Evolutionary conservation across 2,329 filamentous ascomycete genomes (phyloP).

Genomic region (Gyromitra esculenta): DNA sequence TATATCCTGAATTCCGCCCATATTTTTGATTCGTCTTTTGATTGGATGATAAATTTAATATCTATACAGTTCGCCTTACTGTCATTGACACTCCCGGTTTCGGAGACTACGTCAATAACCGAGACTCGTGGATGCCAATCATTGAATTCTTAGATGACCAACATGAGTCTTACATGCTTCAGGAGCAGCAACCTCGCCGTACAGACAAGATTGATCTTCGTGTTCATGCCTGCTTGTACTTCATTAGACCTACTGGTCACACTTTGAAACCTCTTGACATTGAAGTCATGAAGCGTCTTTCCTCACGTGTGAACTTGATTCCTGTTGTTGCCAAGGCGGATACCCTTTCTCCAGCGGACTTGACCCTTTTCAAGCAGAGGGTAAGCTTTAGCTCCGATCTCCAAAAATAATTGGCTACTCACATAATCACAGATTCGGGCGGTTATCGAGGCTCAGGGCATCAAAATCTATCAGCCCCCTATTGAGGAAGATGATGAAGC

Average conservation of each 20-base stretch:
- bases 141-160: slow-evolving; percentile 99
- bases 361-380: slow-evolving; percentile 93
- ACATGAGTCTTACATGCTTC: slow-evolving; percentile 99
- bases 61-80: slow-evolving; percentile 82
- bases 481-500: slow-evolving; percentile 98
- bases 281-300: slow-evolving; percentile 99
- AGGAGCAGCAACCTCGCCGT: slow-evolving; percentile 98
- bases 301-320: slow-evolving; percentile 97
- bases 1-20: slow-evolving; percentile 62
- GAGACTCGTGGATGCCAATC: slow-evolving; percentile 99
- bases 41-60: slow-evolving; percentile 21
- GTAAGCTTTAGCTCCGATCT: slow-evolving; percentile 66
- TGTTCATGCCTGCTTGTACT: slow-evolving; percentile 98
- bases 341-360: slow-evolving; percentile 89
- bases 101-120: slow-evolving; percentile 99
- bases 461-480: slow-evolving; percentile 99
- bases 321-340: slow-evolving; percentile 99
- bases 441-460: slow-evolving; percentile 97
- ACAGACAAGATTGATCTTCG: slow-evolving; percentile 99
- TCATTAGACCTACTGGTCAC: slow-evolving; percentile 98
- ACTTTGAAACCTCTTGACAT: slow-evolving; percentile 98
- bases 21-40: neutral
- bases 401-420: slow-evolving; percentile 53
- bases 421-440: slow-evolving; percentile 76
- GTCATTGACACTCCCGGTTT: slow-evolving; percentile 99